A percentile compares a stretch with the other conserved stretches of the same genome.
Conservation (phyloP, 768 basidiomycete species). For the Paxillus rubicundulus region DNA sequence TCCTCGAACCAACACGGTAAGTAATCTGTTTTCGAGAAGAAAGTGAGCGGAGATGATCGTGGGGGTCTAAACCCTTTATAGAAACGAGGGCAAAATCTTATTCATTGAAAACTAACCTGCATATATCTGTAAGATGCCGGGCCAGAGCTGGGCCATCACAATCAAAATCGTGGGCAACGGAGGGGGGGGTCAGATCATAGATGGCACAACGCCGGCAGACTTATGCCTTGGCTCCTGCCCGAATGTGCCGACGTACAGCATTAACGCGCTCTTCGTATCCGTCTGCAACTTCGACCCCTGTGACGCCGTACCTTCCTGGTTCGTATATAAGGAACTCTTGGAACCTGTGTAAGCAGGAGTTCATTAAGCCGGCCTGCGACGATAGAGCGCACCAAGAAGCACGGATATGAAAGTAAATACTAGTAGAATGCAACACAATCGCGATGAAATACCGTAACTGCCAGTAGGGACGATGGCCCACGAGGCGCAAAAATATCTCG, state of each 20-base stretch:
- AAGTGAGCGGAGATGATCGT: conserved; percentile 11
- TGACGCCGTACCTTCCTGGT: conserved; percentile 52
- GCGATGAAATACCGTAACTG: conserved; percentile 46
- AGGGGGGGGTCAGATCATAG: too few relatives aligned
- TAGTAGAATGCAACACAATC: neutral
- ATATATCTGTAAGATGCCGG: conserved; percentile 41
- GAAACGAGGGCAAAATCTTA: conserved; percentile 1
- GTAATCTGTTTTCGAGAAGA: conserved; percentile 44
- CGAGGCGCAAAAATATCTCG: conserved; percentile 60
- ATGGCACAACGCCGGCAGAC: neutral
- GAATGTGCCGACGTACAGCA: conserved; percentile 59
- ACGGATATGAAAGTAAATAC: conserved; percentile 4
- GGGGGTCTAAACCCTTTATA: conserved; percentile 2
- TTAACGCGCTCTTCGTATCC: conserved; percentile 53
- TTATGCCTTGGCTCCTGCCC: conserved; percentile 62
- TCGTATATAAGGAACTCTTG: conserved; percentile 43
- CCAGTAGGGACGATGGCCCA: conserved; percentile 61
- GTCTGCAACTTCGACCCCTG: conserved; percentile 57
- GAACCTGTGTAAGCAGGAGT: conserved; percentile 41
- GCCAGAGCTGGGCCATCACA: conserved; percentile 3
- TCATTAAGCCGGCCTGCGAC: neutral
- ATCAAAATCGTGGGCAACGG: neutral
- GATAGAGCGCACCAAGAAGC: conserved; percentile 1
- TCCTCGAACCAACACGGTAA: conserved; percentile 50
- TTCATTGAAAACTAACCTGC: conserved; percentile 37